Base-by-base conservation (phyloP, 2,329 filamentous ascomycete species). In the Pseudogymnoascus sp. region DNA sequence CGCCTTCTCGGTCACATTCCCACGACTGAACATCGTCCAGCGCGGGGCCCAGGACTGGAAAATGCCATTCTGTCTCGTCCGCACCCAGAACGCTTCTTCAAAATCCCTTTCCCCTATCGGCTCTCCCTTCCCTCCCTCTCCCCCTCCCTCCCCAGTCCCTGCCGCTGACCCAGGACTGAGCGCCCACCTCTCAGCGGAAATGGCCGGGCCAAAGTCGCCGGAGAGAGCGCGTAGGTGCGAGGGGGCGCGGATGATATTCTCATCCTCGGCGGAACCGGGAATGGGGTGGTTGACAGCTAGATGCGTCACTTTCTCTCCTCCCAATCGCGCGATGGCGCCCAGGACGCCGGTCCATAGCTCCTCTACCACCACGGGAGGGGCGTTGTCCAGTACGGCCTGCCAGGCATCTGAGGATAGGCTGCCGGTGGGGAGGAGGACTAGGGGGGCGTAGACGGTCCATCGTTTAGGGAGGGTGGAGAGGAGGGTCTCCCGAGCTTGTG, bases 11-110 rank as follows among this genome's bases (percentile, higher is more conserved):
- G 87, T 89, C 64, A 97, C 80, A 74, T 97, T 98, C 3, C 93
- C 93, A 1, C 92, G 84, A 66, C 89, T 92, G 74, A 98, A 98
- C 93, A 97, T 97, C 26, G 92, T 96, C 81, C 91, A 93, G 0
- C 87, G 77, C 12, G 93, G 93, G 0, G 92, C 89, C 93, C 93
- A 98, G 1, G 83, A 87, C 77, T 98, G 93, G 37, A 79, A 76
- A 64, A 98, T 89, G 2, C 88, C 89, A 71, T 91, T 90, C 73
- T 96, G 92, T 61, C 82, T 84, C 4, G 89, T 87, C 11, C 81
- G 83, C 0, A 89, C 89, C 93, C 93, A 98, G 66, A 96, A 84
- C 0, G 91, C 88, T 1, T 73, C 64, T 0, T 78, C 73, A 64
- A 96, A 89, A 70, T 93, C 88, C 1, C 70, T 61, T 1, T 70